Percentiles rank a stretch among this genome's conserved stretches.
Evolutionary conservation across 2,329 filamentous ascomycete genomes (phyloP).

Genomic region (Arthroderma sp.): DNA sequence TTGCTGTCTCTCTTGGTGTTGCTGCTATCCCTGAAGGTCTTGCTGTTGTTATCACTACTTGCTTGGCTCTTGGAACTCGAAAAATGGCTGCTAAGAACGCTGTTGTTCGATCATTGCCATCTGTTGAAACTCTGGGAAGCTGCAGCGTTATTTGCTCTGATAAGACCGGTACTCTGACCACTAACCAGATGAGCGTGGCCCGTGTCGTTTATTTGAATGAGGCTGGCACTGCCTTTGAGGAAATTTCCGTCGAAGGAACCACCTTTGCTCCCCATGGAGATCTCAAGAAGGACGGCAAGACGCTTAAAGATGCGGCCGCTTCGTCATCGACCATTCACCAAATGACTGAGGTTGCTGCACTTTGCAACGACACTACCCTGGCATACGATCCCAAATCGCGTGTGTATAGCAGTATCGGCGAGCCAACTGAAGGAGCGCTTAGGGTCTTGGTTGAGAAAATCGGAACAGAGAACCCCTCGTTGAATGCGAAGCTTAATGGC

Average conservation of each 20-base stretch:
- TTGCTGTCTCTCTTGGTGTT: slow-evolving; percentile 93
- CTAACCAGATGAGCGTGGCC: slow-evolving; percentile 98
- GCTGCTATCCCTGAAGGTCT: slow-evolving; percentile 95
- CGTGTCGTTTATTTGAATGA: slow-evolving; percentile 76
- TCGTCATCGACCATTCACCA: slow-evolving; percentile 66
- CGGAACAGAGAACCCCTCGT: slow-evolving; percentile 57
- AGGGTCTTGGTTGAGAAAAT: slow-evolving; percentile 88
- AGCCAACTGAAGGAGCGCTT: slow-evolving; percentile 88
- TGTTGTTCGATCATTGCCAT: slow-evolving; percentile 88
- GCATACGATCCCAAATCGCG: slow-evolving; percentile 66
- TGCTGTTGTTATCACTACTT: slow-evolving; percentile 97
- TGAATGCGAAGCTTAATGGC: slow-evolving; percentile 40
- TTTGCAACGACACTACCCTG: slow-evolving; percentile 82
- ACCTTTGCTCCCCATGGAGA: slow-evolving; percentile 77
- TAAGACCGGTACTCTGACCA: slow-evolving; percentile 96
- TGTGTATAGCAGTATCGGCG: slow-evolving; percentile 70
- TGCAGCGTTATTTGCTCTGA: slow-evolving; percentile 99
- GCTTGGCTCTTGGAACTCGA: slow-evolving; percentile 83
- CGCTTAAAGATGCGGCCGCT: slow-evolving; percentile 53
- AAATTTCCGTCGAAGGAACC: slow-evolving; percentile 81
- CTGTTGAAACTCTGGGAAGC: slow-evolving; percentile 93
- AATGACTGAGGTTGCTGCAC: slow-evolving; percentile 54
- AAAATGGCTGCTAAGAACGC: slow-evolving; percentile 99
- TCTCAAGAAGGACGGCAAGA: slow-evolving; percentile 55
- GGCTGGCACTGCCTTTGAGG: slow-evolving; percentile 60